phyloP scores from a whole-genome alignment of 208 protist species.

The Porcisia hertigi region DNA sequence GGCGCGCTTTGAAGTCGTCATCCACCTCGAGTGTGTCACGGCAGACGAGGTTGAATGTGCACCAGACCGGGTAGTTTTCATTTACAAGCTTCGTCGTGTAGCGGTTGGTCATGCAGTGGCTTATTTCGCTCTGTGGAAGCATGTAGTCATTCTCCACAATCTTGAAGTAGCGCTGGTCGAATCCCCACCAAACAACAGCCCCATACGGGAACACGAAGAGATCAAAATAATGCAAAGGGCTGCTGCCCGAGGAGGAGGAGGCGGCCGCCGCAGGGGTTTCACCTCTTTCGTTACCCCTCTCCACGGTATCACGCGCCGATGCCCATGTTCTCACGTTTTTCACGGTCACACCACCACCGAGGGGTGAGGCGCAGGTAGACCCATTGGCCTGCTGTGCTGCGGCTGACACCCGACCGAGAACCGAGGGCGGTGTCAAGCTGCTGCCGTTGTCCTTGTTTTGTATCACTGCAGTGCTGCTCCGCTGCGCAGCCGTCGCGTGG shows the following conservation, averaged over 20 bases:
- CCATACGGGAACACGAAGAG: slow-evolving; percentile 82
- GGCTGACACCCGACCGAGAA: background rate
- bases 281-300: slow-evolving; percentile 11
- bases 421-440: slow-evolving; percentile 1
- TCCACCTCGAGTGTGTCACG: slow-evolving; percentile 63
- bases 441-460: background rate
- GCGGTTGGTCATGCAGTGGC: slow-evolving; percentile 61
- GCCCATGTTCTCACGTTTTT: background rate
- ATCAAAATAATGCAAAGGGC: slow-evolving; percentile 45
- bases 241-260: background rate
- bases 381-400: background rate
- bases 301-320: no score
- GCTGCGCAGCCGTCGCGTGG: slow-evolving; percentile 2
- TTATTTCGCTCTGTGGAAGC: slow-evolving; percentile 62
- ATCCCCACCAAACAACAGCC: slow-evolving; percentile 83
- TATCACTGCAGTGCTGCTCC: background rate
- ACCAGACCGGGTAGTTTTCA: slow-evolving; percentile 84
- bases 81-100: slow-evolving; percentile 71
- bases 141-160: slow-evolving; percentile 84
- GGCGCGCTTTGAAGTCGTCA: slow-evolving; percentile 61
- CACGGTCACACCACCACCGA: background rate
- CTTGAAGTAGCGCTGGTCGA: slow-evolving; percentile 77
- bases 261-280: slow-evolving; percentile 14
- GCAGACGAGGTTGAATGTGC: slow-evolving; percentile 61
- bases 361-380: background rate